Conservation (phyloP, 768 basidiomycete species). For the Austroboletus eburneus region DNA sequence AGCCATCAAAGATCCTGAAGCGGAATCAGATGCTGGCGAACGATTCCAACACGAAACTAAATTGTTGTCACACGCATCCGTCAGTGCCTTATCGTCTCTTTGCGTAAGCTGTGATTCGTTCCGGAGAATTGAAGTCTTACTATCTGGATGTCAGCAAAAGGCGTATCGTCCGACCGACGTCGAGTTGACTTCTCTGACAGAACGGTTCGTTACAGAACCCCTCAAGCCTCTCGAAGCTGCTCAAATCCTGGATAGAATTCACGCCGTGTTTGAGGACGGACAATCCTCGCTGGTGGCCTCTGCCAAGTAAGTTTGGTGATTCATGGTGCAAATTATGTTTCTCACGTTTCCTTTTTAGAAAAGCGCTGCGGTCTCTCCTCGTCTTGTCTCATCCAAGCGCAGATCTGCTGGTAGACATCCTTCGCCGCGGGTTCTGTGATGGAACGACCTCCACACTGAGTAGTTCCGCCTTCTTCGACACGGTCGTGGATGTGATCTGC, state of each 20-base stretch:
- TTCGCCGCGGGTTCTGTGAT: conserved; percentile 67
- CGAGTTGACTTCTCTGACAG: conserved; percentile 57
- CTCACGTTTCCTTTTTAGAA: conserved; percentile 42
- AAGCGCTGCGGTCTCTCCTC: conserved; percentile 69
- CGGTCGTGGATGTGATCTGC: conserved; percentile 66
- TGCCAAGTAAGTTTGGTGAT: conserved; percentile 54
- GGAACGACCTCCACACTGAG: conserved; percentile 48
- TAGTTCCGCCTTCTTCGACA: conserved; percentile 70
- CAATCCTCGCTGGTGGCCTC: conserved; percentile 46
- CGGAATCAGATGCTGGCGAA: conserved; percentile 49
- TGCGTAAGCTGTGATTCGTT: conserved; percentile 55
- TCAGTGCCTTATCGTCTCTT: conserved; percentile 83
- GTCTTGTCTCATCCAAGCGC: conserved; percentile 50
- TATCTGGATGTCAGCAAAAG: conserved; percentile 52
- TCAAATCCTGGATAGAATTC: conserved; percentile 59
- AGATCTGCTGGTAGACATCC: conserved; percentile 57
- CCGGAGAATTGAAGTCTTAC: not conserved
- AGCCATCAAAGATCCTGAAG: conserved; percentile 50
- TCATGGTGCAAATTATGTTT: not conserved
- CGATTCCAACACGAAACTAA: conserved; percentile 67
- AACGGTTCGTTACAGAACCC: conserved; percentile 47
- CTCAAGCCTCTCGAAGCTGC: conserved; percentile 50
- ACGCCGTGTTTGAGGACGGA: conserved; percentile 62
- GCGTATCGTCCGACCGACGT: conserved; percentile 69
- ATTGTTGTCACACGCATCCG: conserved; percentile 72